A percentile compares a stretch with the other conserved stretches of the same genome.
Evolutionary conservation across 495 filamentous ascomycete species (phyloP).

Genomic region (Daldinia caldariorum): DNA sequence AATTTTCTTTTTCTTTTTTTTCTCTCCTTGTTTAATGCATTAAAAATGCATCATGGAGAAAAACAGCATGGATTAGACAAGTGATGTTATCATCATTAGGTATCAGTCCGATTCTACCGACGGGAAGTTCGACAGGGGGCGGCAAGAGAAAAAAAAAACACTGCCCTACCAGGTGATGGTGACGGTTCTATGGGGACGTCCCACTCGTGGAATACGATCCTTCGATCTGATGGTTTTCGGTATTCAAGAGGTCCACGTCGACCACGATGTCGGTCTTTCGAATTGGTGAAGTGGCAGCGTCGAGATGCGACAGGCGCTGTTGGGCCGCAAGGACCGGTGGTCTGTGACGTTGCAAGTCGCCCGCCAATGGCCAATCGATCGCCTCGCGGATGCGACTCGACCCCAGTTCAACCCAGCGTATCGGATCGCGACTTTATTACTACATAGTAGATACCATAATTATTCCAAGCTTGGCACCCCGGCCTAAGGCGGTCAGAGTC

Average conservation of each 20-base stretch:
- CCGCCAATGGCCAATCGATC: conserved; percentile 43
- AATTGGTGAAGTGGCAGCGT: conserved; percentile 7
- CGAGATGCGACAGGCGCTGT: conserved; percentile 23
- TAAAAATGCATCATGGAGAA: neutral
- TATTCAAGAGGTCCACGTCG: conserved; percentile 36
- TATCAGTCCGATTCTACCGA: conserved; percentile 7
- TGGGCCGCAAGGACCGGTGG: conserved; percentile 39
- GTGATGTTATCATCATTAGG: neutral
- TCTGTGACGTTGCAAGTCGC: conserved; percentile 42
- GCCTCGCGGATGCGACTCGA: conserved; percentile 29
- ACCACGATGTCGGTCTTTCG: conserved; percentile 30
- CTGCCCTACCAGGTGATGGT: conserved; percentile 13
- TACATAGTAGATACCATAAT: conserved; percentile 40
- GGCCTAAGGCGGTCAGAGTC: conserved; percentile 40
- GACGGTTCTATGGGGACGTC: conserved; percentile 13
- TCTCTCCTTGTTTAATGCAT: neutral
- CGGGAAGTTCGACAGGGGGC: neutral
- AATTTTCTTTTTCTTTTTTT: neutral
- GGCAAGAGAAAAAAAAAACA: conserved; percentile 5
- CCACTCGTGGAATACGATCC: conserved; percentile 26
- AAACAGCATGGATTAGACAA: neutral
- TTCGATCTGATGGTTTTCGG: conserved; percentile 21
- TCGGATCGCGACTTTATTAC: conserved; percentile 37
- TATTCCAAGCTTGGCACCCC: conserved; percentile 37
- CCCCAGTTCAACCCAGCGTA: conserved; percentile 42